Evolutionary conservation across 2,329 filamentous ascomycete genomes (phyloP).

Genomic region (Hortaea sp.): DNA sequence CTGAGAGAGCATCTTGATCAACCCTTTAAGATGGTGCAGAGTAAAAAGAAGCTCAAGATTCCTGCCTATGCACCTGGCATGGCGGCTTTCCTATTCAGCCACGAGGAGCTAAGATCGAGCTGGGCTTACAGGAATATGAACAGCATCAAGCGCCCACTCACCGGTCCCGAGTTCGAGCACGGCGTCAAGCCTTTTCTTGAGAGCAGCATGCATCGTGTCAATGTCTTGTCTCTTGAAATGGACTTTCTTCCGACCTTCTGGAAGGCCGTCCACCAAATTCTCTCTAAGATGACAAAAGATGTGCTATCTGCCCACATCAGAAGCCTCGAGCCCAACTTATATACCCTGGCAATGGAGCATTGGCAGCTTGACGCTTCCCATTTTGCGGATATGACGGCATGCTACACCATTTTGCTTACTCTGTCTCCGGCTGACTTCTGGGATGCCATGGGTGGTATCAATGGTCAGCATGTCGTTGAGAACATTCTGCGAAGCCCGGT

Average conservation of each 20-base stretch:
- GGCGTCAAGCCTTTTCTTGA: conserved; percentile 66
- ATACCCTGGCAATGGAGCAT: conserved; percentile 52
- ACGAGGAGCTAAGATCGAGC: conserved; percentile 49
- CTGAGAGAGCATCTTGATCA: conserved; percentile 59
- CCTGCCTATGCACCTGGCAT: conserved; percentile 69
- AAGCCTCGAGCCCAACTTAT: conserved; percentile 63
- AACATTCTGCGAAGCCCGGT: conserved; percentile 66
- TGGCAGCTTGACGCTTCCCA: conserved; percentile 44
- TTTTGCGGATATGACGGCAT: conserved; percentile 59
- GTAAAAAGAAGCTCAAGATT: conserved; percentile 68
- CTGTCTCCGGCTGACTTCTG: conserved; percentile 75
- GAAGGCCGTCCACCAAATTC: conserved; percentile 63
- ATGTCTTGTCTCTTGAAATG: conserved; percentile 42
- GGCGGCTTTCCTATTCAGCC: conserved; percentile 73
- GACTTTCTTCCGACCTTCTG: conserved; percentile 63
- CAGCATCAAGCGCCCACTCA: conserved; percentile 54
- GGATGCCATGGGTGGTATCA: conserved; percentile 75
- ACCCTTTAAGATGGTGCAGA: conserved; percentile 72
- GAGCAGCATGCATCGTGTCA: conserved; percentile 54
- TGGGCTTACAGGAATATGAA: conserved; percentile 64
- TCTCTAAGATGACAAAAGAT: conserved; percentile 62
- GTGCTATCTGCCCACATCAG: conserved; percentile 70
- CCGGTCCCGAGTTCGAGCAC: conserved; percentile 73
- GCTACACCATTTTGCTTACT: conserved; percentile 60
- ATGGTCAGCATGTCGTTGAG: conserved; percentile 72